These are phyloP conservation scores for Musa troglodytarum DNA, from an alignment of 176 grass and related monocot species.

Conservation along the genomic window DNA sequence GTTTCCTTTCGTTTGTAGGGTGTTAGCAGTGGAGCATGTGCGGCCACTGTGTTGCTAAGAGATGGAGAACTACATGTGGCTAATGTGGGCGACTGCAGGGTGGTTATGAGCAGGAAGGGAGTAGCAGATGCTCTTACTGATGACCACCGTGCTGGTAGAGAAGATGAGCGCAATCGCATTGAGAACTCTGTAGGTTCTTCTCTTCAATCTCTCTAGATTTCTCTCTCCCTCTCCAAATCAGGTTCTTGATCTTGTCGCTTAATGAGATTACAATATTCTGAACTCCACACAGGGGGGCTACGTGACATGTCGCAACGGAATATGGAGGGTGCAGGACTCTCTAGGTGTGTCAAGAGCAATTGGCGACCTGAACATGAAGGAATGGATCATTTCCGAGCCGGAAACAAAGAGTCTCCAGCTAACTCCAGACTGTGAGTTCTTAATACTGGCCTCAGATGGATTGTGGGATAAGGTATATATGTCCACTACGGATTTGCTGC, in stretches of 20 bases:
- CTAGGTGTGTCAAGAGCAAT: slow-evolving; percentile 52
- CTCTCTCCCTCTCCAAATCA: not conserved
- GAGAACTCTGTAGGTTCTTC: slow-evolving; percentile 31
- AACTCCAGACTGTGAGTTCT: slow-evolving; percentile 37
- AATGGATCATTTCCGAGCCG: slow-evolving; percentile 43
- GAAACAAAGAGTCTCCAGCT: slow-evolving; percentile 26
- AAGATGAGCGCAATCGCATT: slow-evolving; percentile 55
- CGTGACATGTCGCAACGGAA: slow-evolving; percentile 5
- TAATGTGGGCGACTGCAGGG: slow-evolving; percentile 75
- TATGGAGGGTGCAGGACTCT: slow-evolving; percentile 8
- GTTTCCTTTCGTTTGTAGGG: slow-evolving; percentile 15
- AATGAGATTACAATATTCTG: not conserved
- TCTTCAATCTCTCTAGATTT: not conserved
- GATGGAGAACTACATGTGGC: slow-evolving; percentile 52
- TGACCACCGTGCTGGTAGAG: slow-evolving; percentile 48
- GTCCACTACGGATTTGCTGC: too few relatives aligned
- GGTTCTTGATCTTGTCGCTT: too few relatives aligned
- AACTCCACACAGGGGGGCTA: not conserved
- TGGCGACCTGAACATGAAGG: slow-evolving; percentile 39
- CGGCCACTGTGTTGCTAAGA: slow-evolving; percentile 51
- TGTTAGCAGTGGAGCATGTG: slow-evolving; percentile 45
- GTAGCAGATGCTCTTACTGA: slow-evolving; percentile 44
- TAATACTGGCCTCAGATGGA: slow-evolving; percentile 77
- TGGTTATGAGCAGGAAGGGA: slow-evolving; percentile 39
- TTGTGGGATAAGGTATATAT: slow-evolving; percentile 66